Conservation (phyloP, 2,329 filamentous ascomycete species). For the Fusarium verticillioides region DNA sequence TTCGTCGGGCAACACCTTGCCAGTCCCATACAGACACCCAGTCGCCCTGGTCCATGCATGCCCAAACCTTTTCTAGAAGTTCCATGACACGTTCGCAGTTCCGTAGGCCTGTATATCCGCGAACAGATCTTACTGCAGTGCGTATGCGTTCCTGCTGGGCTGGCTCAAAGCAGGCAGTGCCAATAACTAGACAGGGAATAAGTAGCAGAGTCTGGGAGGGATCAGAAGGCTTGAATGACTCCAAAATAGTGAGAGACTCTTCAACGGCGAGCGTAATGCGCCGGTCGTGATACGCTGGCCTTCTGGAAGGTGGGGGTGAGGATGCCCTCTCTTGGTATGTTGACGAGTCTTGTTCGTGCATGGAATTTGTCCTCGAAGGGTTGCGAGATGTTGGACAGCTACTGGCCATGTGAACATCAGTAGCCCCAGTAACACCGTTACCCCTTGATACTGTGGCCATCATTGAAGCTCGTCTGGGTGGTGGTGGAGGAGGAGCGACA, state of each 20-base stretch:
- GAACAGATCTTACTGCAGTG: constrained; percentile 60
- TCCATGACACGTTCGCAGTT: constrained; percentile 66
- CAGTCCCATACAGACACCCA: constrained; percentile 72
- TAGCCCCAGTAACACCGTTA: constrained; percentile 23
- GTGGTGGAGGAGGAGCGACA: constrained; percentile 27
- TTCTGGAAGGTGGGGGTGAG: constrained; percentile 60
- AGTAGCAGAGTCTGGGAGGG: constrained; percentile 69
- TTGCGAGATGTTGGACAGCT: constrained; percentile 50
- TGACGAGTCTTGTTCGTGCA: constrained; percentile 52
- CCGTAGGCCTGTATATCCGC: constrained; percentile 68
- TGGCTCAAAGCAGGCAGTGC: constrained; percentile 67
- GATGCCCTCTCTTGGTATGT: constrained; percentile 41
- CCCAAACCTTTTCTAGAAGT: constrained; percentile 69
- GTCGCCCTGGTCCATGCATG: constrained; percentile 66
- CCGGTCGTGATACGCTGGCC: constrained; percentile 60
- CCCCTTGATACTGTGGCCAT: constrained; percentile 45
- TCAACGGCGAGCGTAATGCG: constrained; percentile 66
- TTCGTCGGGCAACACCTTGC: constrained; percentile 65
- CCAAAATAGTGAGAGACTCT: constrained; percentile 65
- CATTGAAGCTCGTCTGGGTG: constrained; percentile 51
- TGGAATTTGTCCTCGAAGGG: constrained; percentile 53
- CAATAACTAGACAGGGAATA: constrained; percentile 69
- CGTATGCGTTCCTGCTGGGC: constrained; percentile 64
- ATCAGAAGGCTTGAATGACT: constrained; percentile 66
- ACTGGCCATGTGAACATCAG: constrained; percentile 38